These are phyloP conservation scores for Cladophialophora exuberans DNA, from an alignment of 2,329 filamentous ascomycete species.

Conservation along the genomic window DNA sequence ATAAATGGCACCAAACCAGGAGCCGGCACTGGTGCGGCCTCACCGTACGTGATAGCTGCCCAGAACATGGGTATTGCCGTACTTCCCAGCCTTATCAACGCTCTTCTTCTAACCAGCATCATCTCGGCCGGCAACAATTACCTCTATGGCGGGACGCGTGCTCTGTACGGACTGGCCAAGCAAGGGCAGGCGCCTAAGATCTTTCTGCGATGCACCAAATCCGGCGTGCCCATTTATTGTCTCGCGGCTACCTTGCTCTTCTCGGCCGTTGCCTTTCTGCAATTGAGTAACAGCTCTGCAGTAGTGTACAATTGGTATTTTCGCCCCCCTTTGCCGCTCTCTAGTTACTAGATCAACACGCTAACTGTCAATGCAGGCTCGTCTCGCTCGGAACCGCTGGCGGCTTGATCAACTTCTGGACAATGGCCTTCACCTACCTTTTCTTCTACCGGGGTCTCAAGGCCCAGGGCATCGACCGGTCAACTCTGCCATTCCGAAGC, in stretches of 20 bases:
- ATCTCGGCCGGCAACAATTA: constrained; percentile 55
- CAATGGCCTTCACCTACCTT: constrained; percentile 61
- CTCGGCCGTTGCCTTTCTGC: constrained; percentile 58
- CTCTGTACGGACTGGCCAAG: constrained; percentile 59
- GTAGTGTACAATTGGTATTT: constrained; percentile 59
- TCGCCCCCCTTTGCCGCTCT: no score
- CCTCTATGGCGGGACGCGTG: constrained; percentile 66
- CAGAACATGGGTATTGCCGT: constrained; percentile 55
- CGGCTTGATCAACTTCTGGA: no score
- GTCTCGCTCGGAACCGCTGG: no score
- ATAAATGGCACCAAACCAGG: constrained; percentile 18
- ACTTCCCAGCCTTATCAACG: constrained; percentile 62
- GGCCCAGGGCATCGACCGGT: constrained; percentile 56
- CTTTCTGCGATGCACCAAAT: constrained; percentile 61
- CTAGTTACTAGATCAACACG: no score
- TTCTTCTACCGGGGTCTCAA: constrained; percentile 59
- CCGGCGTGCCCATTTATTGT: constrained; percentile 65
- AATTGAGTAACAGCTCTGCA: constrained; percentile 52
- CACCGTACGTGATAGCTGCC: constrained; percentile 67
- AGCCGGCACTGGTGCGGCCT: constrained; percentile 55
- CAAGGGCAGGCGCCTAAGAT: constrained; percentile 58
- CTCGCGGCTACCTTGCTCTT: constrained; percentile 59
- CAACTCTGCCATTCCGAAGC: constrained; percentile 59
- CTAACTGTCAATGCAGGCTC: not conserved
- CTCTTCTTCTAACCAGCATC: constrained; percentile 37